Evolutionary conservation across 148 eudicot species (phyloP).

Genomic region (Chenopodium album): DNA sequence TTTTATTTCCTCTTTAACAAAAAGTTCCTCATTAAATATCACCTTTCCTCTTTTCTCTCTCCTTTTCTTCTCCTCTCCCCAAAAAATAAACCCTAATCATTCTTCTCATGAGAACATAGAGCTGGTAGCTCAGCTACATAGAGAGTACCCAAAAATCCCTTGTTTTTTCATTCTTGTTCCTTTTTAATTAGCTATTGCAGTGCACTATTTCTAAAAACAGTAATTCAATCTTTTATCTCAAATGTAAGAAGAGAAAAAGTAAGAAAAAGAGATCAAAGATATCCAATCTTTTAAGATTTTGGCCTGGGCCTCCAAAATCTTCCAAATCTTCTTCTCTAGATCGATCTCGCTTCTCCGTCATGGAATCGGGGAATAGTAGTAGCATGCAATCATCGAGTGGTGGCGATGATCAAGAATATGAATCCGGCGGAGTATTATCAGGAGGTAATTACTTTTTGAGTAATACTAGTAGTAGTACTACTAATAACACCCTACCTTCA

Average conservation of each 20-base stretch:
- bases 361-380: slow-evolving; percentile 79
- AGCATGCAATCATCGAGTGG: slow-evolving; percentile 72
- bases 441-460: slow-evolving; percentile 13
- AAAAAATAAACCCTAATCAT: slow-evolving; percentile 28
- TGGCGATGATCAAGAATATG: slow-evolving; percentile 47
- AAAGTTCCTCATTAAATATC: slow-evolving; percentile 22
- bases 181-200: slow-evolving; percentile 13
- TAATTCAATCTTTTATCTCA: neutral
- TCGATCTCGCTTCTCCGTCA: slow-evolving; percentile 16
- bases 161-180: neutral
- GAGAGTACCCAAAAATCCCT: neutral
- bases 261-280: slow-evolving; percentile 15
- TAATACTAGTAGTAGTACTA: neutral
- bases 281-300: slow-evolving; percentile 26
- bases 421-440: slow-evolving; percentile 26
- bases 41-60: slow-evolving; percentile 7
- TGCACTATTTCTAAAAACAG: neutral
- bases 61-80: neutral
- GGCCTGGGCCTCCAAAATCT: neutral
- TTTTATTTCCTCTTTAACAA: neutral
- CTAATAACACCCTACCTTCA: neutral
- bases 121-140: slow-evolving; percentile 28
- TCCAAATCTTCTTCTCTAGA: neutral
- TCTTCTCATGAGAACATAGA: neutral
- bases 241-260: neutral